Evolutionary conservation across 2,329 filamentous ascomycete species (phyloP), one percentile per base, ranked within the genome.

Genomic region (Paraphaeosphaeria minitans): DNA sequence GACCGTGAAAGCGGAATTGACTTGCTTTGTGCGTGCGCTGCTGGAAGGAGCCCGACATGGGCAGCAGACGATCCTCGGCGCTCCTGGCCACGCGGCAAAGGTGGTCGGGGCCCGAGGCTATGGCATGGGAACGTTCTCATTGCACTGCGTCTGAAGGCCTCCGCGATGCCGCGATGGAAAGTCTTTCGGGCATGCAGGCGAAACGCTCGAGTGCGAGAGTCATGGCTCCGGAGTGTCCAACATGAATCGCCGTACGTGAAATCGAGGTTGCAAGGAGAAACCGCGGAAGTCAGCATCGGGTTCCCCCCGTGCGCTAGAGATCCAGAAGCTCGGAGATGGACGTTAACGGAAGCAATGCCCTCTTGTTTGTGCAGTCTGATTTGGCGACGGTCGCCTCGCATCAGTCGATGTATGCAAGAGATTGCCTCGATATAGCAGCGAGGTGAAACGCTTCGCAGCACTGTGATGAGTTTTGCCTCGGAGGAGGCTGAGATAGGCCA

Each of bases 271-370:
- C 22, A 19, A 42, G 27, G 21, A 53, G 27, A 53, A 46, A 45
- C 39, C 19, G 51, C 51, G 51, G 51, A 53, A 37, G 51, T 53
- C 41, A 53, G 51, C 51, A 21, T 43, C 24, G 33, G 53, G 45
- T 66, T 70, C 70, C 71, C 70, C 72, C 71, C 72, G 71, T 69
- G 59, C 65, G 63, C 71, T 71, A 74, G 48, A 54, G 57, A 59
- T 21, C 64, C 42, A 58, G 48, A 46, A 59, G 51, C 46, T 43
- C 48, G 42, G 50, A 60, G 51, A 49, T 55, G 50, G 59, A 57
- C 61, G 54, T 35, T 58, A 64, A 53, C 53, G 61, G 60, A 62
- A 62, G 48, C 50, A 53, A 9, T 56, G 49, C 64, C 53, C 54
- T 59, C 56, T 51, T 39, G 60, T 53, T 41, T 29, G 50, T 48